Evolutionary conservation across 331 rosid species (phyloP), one percentile per base, ranked within the genome.

Genomic region (Acacia pycnantha): DNA sequence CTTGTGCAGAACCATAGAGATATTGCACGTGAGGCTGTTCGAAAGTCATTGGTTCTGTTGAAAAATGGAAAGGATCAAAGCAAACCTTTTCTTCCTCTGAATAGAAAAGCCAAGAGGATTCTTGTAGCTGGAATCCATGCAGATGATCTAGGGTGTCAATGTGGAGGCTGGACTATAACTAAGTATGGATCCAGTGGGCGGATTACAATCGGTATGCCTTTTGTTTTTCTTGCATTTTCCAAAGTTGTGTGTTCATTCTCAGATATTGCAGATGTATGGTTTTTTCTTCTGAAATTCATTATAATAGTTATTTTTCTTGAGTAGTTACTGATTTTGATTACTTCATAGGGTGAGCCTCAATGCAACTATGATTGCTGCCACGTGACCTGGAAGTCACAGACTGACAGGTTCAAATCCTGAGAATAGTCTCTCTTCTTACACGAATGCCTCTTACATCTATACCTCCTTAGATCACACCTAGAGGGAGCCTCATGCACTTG

Each of bases 91-190:
- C 97, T 93, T 85, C 97, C 98, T 29, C 77, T 93, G 78, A 86
- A 87, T 78, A 93, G 74, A 78, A 88, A 82, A 79, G 91, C 91
- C 24, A 91, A 87, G 84, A 90, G 86, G 84, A 89, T 94, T 80
- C 95, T 91, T 78, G 90, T 94, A 43, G 46, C 91, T 12, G 97
- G 98, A 84, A 89, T 90, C 19, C 97, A 92, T 40, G 94, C 93
- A 0, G 94, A 92, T 86, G 75, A 94, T 90, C 93, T 94, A 62
- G 97, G 98, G 73, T 93, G 50, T 84, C 98, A 91, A 73, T 93
- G 97, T 70, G 97, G 98, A 72, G 97, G 98, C 74, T 91, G 98
- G 97, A 94, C 97, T 5, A 80, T 70, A 58, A 85, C 94, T 12
- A 88, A 92, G 97, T 50, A 75, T 84, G 97, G 97, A 71, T 14